Evolutionary conservation across 1,284 basidiomycete genomes (phyloP).

Genomic region (Pseudozyma hubeiensis): DNA sequence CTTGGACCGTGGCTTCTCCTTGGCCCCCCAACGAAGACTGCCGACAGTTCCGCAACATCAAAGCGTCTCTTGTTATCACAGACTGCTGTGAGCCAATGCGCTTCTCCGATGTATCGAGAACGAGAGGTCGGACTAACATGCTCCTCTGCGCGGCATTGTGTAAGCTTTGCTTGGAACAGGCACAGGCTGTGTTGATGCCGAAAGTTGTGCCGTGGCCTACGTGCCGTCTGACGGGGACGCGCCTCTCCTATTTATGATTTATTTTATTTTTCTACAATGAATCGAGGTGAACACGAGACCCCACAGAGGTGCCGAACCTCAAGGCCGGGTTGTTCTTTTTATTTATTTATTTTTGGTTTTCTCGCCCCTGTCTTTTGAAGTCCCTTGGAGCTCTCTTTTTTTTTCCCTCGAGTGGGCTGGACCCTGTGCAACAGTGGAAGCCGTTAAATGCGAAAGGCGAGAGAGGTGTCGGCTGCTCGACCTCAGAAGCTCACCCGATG

Average conservation of each 20-base stretch:
- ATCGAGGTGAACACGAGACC: slow-evolving; percentile 36
- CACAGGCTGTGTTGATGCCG: no score
- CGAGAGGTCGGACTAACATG: no score
- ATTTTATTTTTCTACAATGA: neutral
- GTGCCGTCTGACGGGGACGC: no score
- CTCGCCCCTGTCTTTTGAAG: neutral
- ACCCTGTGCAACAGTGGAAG: slow-evolving; percentile 3
- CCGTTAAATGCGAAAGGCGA: slow-evolving; percentile 23
- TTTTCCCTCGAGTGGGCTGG: neutral
- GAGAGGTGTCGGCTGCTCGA: neutral
- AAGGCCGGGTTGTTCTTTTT: neutral
- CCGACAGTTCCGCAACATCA: no score
- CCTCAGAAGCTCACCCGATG: slow-evolving; percentile 2
- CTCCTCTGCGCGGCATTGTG: no score
- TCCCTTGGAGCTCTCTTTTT: neutral
- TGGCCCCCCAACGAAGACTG: neutral
- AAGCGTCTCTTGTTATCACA: no score
- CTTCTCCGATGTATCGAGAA: no score
- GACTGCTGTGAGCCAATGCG: no score
- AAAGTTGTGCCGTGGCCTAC: no score
- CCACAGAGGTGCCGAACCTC: slow-evolving; percentile 16
- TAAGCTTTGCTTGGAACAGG: no score
- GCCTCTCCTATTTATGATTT: neutral
- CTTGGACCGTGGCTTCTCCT: neutral
- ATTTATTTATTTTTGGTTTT: slow-evolving; percentile 1